A percentile compares a stretch with the other conserved stretches of the same genome.
phyloP scores from a whole-genome alignment of 2,329 filamentous ascomycete genomes.

The Clonostachys rhizophaga region DNA sequence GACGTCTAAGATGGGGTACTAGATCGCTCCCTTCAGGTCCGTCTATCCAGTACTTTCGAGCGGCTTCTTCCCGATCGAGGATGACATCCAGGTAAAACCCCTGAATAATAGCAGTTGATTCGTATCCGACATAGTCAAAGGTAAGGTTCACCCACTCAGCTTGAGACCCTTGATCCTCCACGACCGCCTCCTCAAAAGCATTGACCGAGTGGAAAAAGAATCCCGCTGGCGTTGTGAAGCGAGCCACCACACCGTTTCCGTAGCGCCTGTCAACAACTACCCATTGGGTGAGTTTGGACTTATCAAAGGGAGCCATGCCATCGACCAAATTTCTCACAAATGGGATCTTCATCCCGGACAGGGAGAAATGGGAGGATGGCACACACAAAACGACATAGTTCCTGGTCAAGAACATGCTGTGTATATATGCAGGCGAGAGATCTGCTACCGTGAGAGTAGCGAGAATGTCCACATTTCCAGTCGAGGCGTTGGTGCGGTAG shows the following conservation, averaged over 20 bases:
- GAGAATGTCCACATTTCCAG: conserved; percentile 65
- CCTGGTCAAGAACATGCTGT: conserved; percentile 72
- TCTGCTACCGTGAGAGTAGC: conserved; percentile 54
- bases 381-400: conserved; percentile 71
- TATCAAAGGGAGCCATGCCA: conserved; percentile 60
- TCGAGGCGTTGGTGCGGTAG: conserved; percentile 59
- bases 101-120: conserved; percentile 60
- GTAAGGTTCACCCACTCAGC: conserved; percentile 41
- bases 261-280: conserved; percentile 65
- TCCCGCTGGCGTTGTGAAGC: conserved; percentile 61
- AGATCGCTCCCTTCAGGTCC: conserved; percentile 27
- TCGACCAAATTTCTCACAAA: conserved; percentile 66
- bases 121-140: conserved; percentile 62
- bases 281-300: conserved; percentile 57
- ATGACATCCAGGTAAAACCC: conserved; percentile 68
- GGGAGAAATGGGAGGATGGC: conserved; percentile 58
- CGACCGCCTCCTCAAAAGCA: conserved; percentile 58
- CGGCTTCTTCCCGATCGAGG: conserved; percentile 43
- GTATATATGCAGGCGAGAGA: conserved; percentile 65
- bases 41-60: conserved; percentile 34
- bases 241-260: conserved; percentile 61
- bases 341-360: conserved; percentile 53
- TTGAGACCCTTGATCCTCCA: conserved; percentile 15
- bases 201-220: conserved; percentile 83
- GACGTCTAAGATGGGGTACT: conserved; percentile 34